Base-by-base conservation (phyloP, 805 yeast species). In the Candida koratica region DNA sequence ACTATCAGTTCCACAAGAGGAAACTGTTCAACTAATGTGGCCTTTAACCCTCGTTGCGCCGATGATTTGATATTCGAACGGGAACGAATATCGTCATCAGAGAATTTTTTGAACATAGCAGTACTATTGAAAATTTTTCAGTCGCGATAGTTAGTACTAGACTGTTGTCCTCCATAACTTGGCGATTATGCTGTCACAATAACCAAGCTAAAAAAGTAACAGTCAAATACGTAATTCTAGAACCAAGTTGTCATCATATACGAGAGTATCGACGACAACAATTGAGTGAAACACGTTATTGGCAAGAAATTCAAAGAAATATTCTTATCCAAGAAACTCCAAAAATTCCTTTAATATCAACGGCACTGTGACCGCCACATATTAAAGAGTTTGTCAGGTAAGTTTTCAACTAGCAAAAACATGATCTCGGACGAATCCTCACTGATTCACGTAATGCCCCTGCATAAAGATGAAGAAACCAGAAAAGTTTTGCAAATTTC, bases 361-460 rank as follows among this genome's bases (percentile, higher is more conserved):
- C 61, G 69, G 64, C 75, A 76, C 74, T 73, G 64, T 56, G 60
- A 50, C 47, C 35, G 41, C 38, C 52, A 46, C 55, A 55, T 47
- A 38, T 46, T 77, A 77, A 32, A 41, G 80, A 81, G 78, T 74
- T 75, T 82, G 95, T 89, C 90, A 77, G 89, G 93, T 84, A 80
- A 86, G 89, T 86, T 93, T 90, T 93, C 97, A 93, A 90, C 97
- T 95, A 90, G 98, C 98, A 90, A 90, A 90, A 86, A 93, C 97
- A 90, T 95, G 95, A 89, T 88, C 98, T 90, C 98, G 97, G 98
- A 93, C 96, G 96, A 89, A 88, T 93, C 98, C 97, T 90, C 98
- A 90, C 96, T 89, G 97, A 90, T 88, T 87, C 95, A 95, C 96
- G 97, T 93, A 90, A 88, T 90, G 96, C 97, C 97, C 98, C 83